Evolutionary conservation across 306 rosid genomes (phyloP).

Genomic region (Prunus fruticosa): DNA sequence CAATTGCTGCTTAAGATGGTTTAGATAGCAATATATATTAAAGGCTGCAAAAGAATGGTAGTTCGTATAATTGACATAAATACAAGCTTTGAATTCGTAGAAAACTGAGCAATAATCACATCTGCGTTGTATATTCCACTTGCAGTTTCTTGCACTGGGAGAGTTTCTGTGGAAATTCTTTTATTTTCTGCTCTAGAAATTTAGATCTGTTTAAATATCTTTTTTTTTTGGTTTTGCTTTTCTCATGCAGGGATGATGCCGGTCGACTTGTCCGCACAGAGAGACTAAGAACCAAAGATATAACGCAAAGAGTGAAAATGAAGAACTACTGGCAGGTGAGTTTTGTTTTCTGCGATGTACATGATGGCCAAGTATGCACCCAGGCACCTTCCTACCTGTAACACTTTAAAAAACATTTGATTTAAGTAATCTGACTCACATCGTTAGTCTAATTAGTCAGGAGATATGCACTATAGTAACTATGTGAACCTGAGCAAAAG

Average conservation of each 20-base stretch:
- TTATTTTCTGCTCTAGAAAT: background rate
- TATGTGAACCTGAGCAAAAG: background rate
- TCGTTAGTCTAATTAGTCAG: background rate
- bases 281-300: constrained; percentile 86
- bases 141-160: background rate
- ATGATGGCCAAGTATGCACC: background rate
- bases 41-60: background rate
- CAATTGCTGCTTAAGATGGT: background rate
- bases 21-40: background rate
- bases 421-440: background rate
- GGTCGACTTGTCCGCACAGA: constrained; percentile 92
- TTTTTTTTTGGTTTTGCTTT: background rate
- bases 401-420: background rate
- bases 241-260: constrained; percentile 67
- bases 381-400: background rate
- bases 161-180: background rate
- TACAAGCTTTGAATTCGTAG: background rate
- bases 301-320: constrained; percentile 85
- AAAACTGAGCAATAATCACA: background rate
- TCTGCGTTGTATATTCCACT: background rate
- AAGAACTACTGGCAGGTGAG: constrained; percentile 97
- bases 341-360: constrained; percentile 4
- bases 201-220: background rate
- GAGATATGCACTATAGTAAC: background rate
- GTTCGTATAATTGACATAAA: background rate